A percentile compares a stretch with the other conserved stretches of the same genome.
These are phyloP conservation scores for Misopates orontium DNA, from an alignment of 257 asterid genomes.

Conservation along the genomic window DNA sequence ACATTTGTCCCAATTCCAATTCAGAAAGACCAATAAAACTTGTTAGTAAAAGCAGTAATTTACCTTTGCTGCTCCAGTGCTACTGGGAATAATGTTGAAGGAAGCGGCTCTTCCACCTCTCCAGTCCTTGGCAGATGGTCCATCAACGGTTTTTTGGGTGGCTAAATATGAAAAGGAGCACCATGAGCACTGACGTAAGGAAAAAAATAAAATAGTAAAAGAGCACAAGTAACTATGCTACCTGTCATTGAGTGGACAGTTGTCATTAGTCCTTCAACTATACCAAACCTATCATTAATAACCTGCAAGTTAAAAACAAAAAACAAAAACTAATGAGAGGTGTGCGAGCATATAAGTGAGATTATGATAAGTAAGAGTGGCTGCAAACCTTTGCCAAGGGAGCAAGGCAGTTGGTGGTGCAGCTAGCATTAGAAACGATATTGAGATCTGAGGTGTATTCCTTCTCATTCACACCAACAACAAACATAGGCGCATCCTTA, in stretches of 20 bases:
- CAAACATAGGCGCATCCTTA: constrained; percentile 40
- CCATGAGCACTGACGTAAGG: constrained; percentile 21
- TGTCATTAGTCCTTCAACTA: constrained; percentile 92
- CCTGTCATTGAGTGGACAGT: constrained; percentile 99
- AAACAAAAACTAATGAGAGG: no score
- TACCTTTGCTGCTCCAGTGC: constrained; percentile 78
- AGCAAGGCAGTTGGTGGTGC: constrained; percentile 45
- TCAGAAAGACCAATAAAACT: no score
- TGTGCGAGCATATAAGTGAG: no score
- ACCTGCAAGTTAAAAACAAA: constrained; percentile 46
- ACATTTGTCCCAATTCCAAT: no score
- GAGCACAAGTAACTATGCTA: constrained; percentile 20
- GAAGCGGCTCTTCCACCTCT: constrained; percentile 77
- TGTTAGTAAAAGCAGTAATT: no score
- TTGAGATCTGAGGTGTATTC: constrained; percentile 26
- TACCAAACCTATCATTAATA: constrained; percentile 96
- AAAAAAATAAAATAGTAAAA: constrained; percentile 17
- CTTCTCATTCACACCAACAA: constrained; percentile 37
- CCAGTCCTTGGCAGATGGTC: constrained; percentile 77
- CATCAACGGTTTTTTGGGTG: constrained; percentile 73
- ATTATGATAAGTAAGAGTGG: neutral
- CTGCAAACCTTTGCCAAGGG: constrained; percentile 36
- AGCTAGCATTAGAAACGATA: constrained; percentile 37
- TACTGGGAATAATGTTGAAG: constrained; percentile 68
- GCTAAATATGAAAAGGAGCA: constrained; percentile 38